Percentiles rank a stretch among this genome's conserved stretches.
Evolutionary conservation across 305 asterid genomes (phyloP).

Genomic region (Rubia balearica): DNA sequence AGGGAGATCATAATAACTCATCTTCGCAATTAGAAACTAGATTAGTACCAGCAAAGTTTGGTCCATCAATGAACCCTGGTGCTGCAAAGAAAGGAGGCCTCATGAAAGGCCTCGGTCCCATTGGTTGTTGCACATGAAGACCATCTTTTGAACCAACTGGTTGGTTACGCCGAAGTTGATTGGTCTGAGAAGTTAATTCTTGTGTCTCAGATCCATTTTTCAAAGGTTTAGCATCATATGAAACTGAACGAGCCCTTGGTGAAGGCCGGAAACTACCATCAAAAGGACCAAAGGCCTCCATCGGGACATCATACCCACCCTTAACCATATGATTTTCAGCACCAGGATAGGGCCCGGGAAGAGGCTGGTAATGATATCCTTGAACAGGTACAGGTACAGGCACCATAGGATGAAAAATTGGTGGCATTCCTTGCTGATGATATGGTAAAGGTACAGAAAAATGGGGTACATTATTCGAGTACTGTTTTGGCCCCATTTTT

Average conservation of each 20-base stretch:
- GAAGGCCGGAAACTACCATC: constrained; percentile 50
- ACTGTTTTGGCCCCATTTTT: constrained; percentile 52
- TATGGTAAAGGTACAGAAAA: constrained; percentile 45
- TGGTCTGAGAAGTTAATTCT: constrained; percentile 39
- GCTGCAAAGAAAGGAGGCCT: constrained; percentile 49
- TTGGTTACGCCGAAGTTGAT: constrained; percentile 38
- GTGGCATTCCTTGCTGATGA: constrained; percentile 39
- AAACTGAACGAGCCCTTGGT: constrained; percentile 31
- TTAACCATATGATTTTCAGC: constrained; percentile 39
- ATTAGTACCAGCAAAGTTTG: constrained; percentile 50
- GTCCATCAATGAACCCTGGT: constrained; percentile 50
- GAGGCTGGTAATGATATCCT: constrained; percentile 50
- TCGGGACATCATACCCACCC: constrained; percentile 42
- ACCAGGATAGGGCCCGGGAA: constrained; percentile 39
- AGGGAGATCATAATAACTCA: neutral
- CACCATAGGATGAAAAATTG: constrained; percentile 47
- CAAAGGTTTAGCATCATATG: constrained; percentile 39
- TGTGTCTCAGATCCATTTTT: constrained; percentile 44
- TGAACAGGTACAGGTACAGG: constrained; percentile 45
- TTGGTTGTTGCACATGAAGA: constrained; percentile 41
- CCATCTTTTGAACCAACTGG: constrained; percentile 42
- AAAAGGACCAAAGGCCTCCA: constrained; percentile 41
- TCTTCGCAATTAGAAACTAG: neutral
- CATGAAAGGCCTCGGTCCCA: constrained; percentile 57
- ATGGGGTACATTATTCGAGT: constrained; percentile 47